Conservation (phyloP, 208 protist species). For the Trypanosoma congolense region DNA sequence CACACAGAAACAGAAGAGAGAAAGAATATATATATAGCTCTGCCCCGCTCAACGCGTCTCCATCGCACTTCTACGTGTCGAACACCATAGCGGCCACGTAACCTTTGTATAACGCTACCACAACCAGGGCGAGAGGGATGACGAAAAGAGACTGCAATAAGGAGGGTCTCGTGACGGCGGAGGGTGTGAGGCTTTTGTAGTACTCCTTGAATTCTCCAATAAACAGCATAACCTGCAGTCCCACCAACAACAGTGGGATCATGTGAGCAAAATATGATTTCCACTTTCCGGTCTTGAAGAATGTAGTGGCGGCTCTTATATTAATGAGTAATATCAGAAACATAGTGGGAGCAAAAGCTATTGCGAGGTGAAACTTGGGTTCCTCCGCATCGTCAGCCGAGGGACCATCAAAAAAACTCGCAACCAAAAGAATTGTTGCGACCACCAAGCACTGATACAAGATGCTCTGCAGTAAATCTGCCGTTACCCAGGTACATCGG, state of each 20-base stretch:
- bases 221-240: constrained; percentile 2
- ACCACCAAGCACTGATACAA: constrained; percentile 1
- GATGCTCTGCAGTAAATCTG: neutral
- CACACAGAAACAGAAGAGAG: too few species aligned
- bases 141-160: constrained; percentile 1
- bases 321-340: constrained; percentile 5
- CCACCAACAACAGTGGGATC: neutral
- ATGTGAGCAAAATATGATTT: neutral
- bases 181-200: neutral
- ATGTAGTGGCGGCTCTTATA: neutral
- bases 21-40: too few species aligned
- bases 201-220: constrained; percentile 5
- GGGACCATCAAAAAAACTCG: constrained; percentile 17
- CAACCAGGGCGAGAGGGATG: neutral
- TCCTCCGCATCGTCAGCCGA: neutral
- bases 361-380: constrained; percentile 12
- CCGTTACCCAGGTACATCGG: neutral
- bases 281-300: neutral
- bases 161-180: neutral
- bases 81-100: neutral
- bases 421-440: constrained; percentile 5
- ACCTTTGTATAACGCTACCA: neutral
- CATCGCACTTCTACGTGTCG: neutral
- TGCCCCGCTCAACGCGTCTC: too few species aligned
- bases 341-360: constrained; percentile 6